These are phyloP conservation scores for Cladosporium cucumerinum DNA, from an alignment of 2,329 filamentous ascomycete genomes.

Conservation along the genomic window DNA sequence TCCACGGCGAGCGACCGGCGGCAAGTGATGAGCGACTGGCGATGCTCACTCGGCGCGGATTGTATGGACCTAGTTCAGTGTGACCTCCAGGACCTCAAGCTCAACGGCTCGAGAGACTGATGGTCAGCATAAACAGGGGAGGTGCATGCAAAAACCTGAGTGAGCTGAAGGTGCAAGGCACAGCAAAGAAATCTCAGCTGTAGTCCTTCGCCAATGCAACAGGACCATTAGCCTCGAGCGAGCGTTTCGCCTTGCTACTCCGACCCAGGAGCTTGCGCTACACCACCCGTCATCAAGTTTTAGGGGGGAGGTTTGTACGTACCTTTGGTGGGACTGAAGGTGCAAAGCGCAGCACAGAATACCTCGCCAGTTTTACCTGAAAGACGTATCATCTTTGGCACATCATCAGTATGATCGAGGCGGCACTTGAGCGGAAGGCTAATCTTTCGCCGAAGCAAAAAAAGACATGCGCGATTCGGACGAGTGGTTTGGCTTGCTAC, in stretches of 20 bases:
- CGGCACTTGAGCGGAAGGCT: conserved; percentile 2
- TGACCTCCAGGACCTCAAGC: conserved; percentile 1
- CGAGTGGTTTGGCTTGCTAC: background rate
- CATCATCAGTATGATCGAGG: background rate
- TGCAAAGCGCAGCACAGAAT: background rate
- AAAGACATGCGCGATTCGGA: background rate
- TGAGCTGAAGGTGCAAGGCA: background rate
- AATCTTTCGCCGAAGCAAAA: conserved; percentile 2
- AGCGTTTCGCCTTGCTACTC: background rate
- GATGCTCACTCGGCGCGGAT: background rate
- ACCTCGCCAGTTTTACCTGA: background rate
- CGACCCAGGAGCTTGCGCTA: background rate
- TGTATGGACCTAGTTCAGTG: background rate
- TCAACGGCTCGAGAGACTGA: background rate
- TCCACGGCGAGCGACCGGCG: background rate
- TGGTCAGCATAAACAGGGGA: background rate
- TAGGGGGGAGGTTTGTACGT: background rate
- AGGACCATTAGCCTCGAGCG: background rate
- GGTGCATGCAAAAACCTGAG: background rate
- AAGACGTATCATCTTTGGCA: conserved; percentile 1
- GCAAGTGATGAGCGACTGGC: background rate
- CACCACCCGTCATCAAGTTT: background rate
- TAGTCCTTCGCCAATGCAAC: background rate
- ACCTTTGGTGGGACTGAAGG: background rate
- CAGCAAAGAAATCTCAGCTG: background rate